Evolutionary conservation across 202 grass and related monocot species (phyloP), one percentile per base, ranked within the genome.

Genomic region (Panicum hallii): DNA sequence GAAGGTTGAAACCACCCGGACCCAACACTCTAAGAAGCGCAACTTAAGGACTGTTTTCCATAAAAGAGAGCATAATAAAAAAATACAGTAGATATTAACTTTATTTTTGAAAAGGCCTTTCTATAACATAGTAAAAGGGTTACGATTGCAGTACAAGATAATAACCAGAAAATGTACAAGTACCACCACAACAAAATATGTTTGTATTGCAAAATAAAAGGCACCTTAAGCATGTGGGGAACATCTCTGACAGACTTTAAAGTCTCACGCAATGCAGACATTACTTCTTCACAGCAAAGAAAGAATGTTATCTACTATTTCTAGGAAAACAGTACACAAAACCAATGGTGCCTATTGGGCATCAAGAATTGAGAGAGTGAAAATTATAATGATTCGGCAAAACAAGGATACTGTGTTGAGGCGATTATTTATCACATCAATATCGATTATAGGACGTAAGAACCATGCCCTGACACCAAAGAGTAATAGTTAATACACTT

Each of bases 201-300:
- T 45, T 77, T 30, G 50, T 54, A 46, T 50, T 76, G 41, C 22
- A 62, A 79, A 78, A 13, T 42, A 73, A 83, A 78, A 56, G 79
- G 64, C 57, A 95, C 95, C 95, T 95, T 95, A 45, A 98, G 87
- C 93, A 95, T 95, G 79, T 92, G 95, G 40, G 93, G 91, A 89
- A 90, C 86, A 83, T 98, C 93, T 94, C 89, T 98, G 77, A 98
- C 91, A 86, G 95, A 92, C 81, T 98, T 98, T 49, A 98, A 88
- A 61, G 95, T 95, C 81, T 86, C 89, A 57, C 70, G 89, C 79
- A 95, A 87, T 75, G 88, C 95, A 88, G 83, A 90, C 86, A 92
- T 93, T 63, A 95, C 91, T 86, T 98, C 95, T 85, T 98, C 91
- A 82, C 95, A 98, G 65, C 89, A 95, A 86, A 93, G 91, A 75